Percentiles rank a stretch among this genome's conserved stretches.
Conservation (phyloP, 805 yeast genomes). For the Monosporozyma servazzii region DNA sequence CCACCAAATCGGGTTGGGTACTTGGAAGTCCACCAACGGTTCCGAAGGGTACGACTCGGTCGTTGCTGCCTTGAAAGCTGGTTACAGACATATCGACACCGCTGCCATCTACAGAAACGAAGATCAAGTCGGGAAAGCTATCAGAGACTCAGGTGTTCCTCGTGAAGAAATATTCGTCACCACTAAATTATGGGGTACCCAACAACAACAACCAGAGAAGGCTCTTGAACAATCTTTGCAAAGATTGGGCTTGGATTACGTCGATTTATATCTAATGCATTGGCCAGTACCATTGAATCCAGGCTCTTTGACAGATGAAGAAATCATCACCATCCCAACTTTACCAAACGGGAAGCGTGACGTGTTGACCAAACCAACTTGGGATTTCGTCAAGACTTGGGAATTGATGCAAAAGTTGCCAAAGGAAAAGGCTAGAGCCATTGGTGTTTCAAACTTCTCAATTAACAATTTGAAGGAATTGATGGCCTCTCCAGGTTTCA, state of each 20-base stretch:
- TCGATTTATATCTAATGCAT: slow-evolving; percentile 71
- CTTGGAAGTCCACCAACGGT: slow-evolving; percentile 52
- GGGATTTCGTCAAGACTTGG: slow-evolving; percentile 50
- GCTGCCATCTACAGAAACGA: slow-evolving; percentile 66
- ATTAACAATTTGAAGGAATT: slow-evolving; percentile 42
- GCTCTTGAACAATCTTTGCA: slow-evolving; percentile 52
- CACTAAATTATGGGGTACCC: slow-evolving; percentile 57
- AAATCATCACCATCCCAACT: slow-evolving; percentile 28
- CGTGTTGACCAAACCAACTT: slow-evolving; percentile 26
- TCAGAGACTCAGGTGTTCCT: slow-evolving; percentile 49
- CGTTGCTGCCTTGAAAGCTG: slow-evolving; percentile 47
- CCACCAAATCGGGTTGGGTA: slow-evolving; percentile 67
- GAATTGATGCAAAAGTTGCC: slow-evolving; percentile 52
- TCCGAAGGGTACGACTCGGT: slow-evolving; percentile 52
- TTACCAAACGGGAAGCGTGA: slow-evolving; percentile 34
- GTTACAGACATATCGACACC: slow-evolving; percentile 72
- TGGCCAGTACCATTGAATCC: slow-evolving; percentile 62
- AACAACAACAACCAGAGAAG: slow-evolving; percentile 39
- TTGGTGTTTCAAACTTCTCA: slow-evolving; percentile 74
- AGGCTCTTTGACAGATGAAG: slow-evolving; percentile 32
- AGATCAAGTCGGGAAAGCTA: slow-evolving; percentile 49
- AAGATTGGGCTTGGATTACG: slow-evolving; percentile 62
- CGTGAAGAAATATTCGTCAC: slow-evolving; percentile 61
- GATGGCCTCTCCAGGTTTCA: slow-evolving; percentile 39
- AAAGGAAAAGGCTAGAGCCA: slow-evolving; percentile 43